Evolutionary conservation across 805 yeast species (phyloP).

Genomic region (Candida montana): DNA sequence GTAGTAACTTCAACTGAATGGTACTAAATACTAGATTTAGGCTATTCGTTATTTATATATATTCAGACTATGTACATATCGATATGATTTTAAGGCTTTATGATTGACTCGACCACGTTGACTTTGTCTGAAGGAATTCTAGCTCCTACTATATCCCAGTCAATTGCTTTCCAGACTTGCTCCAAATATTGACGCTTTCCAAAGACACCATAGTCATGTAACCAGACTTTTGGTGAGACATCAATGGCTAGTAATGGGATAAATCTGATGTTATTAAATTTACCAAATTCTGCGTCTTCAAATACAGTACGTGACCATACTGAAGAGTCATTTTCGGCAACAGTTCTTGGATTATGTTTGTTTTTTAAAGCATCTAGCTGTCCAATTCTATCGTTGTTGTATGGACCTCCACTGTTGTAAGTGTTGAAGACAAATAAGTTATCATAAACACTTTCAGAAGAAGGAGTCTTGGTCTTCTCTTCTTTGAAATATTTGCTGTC

Average conservation of each 20-base stretch:
- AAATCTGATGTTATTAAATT: conserved; percentile 24
- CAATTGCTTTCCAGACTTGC: conserved; percentile 62
- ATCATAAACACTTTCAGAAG: conserved; percentile 26
- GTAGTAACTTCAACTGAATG: too few species aligned
- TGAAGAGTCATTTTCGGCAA: conserved; percentile 7
- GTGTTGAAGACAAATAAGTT: conserved; percentile 69
- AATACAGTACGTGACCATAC: conserved; percentile 20
- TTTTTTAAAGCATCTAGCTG: conserved; percentile 26
- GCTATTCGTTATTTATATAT: neutral
- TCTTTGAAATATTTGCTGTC: conserved; percentile 15
- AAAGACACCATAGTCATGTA: conserved; percentile 71
- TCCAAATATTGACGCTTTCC: conserved; percentile 63
- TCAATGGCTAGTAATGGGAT: conserved; percentile 68
- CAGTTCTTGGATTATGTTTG: conserved; percentile 5
- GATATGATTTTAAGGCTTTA: neutral
- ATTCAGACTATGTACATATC: conserved; percentile 1
- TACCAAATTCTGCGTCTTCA: conserved; percentile 35
- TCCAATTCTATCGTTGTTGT: conserved; percentile 49
- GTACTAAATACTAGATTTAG: too few species aligned
- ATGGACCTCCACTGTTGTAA: conserved; percentile 87
- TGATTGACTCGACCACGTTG: neutral
- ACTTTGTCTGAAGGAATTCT: conserved; percentile 6
- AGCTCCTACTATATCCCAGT: conserved; percentile 62
- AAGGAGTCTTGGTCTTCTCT: neutral
- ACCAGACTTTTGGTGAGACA: conserved; percentile 64